Evolutionary conservation across 75 land plant species (phyloP).

Genomic region (Pinus taeda): DNA sequence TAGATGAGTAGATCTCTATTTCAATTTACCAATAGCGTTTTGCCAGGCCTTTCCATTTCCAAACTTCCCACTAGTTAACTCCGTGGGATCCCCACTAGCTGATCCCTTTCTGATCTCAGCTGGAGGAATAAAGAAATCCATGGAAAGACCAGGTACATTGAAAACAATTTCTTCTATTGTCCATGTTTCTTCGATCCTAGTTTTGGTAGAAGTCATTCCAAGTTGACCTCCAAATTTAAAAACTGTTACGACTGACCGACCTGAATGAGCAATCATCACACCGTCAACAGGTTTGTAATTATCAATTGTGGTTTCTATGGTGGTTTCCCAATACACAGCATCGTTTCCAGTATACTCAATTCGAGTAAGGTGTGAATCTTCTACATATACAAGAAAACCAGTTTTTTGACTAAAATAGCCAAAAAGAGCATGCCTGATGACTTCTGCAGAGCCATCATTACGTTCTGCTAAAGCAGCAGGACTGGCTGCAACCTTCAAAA

Average conservation of each 20-base stretch:
- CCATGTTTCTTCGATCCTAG: slow-evolving; percentile 73
- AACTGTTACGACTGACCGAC: slow-evolving; percentile 56
- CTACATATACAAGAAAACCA: slow-evolving; percentile 65
- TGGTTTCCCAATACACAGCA: slow-evolving; percentile 70
- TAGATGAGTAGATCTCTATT: background rate
- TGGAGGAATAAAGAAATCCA: slow-evolving; percentile 68
- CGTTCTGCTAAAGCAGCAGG: slow-evolving; percentile 38
- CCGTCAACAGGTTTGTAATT: slow-evolving; percentile 73
- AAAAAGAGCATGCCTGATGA: slow-evolving; percentile 55
- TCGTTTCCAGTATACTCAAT: slow-evolving; percentile 34
- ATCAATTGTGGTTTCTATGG: slow-evolving; percentile 51
- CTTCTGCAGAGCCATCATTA: slow-evolving; percentile 60
- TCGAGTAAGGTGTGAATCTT: slow-evolving; percentile 71
- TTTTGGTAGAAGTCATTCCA: slow-evolving; percentile 31
- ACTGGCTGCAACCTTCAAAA: slow-evolving; percentile 53
- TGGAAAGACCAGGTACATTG: slow-evolving; percentile 70
- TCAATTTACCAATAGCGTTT: background rate
- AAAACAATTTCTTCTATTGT: slow-evolving; percentile 59
- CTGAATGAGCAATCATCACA: slow-evolving; percentile 55
- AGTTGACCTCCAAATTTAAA: slow-evolving; percentile 52
- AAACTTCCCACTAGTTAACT: background rate
- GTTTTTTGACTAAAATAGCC: slow-evolving; percentile 80
- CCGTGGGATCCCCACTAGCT: background rate
- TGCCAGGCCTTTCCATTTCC: slow-evolving; percentile 8
- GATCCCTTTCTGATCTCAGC: slow-evolving; percentile 40